Conservation (phyloP, 2,329 filamentous ascomycete species). For the Xylariaceae sp. region DNA sequence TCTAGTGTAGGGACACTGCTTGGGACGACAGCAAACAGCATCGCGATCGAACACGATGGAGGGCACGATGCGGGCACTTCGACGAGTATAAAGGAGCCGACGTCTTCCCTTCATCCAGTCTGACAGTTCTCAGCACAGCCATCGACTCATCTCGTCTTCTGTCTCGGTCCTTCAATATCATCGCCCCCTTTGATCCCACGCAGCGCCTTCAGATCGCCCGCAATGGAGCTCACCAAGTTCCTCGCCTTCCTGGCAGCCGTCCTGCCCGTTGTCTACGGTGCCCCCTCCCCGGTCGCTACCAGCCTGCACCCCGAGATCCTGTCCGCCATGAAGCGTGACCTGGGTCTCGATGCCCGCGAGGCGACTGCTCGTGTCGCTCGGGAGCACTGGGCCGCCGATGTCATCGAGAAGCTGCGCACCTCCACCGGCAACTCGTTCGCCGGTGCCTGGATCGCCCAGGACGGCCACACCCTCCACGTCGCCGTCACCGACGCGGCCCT, state of each 20-base stretch:
- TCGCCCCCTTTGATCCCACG: constrained; percentile 17
- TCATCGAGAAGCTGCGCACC: constrained; percentile 33
- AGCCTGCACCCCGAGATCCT: constrained; percentile 37
- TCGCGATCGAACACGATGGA: constrained; percentile 15
- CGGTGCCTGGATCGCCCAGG: constrained; percentile 35
- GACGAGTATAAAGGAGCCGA: constrained; percentile 23
- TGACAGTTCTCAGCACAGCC: constrained; percentile 13
- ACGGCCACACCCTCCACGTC: constrained; percentile 30
- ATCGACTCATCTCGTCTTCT: constrained; percentile 19
- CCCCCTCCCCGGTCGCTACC: constrained; percentile 31
- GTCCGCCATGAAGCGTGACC: constrained; percentile 39
- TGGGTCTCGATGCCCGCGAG: constrained; percentile 35
- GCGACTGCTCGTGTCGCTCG: constrained; percentile 35
- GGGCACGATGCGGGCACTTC: constrained; percentile 14
- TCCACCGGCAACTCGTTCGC: constrained; percentile 32
- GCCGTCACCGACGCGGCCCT: constrained; percentile 34
- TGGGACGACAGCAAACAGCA: constrained; percentile 18
- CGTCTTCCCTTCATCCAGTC: constrained; percentile 17
- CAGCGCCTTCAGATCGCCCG: constrained; percentile 23
- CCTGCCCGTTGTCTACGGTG: constrained; percentile 37
- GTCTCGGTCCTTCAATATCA: constrained; percentile 22
- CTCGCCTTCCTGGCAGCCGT: constrained; percentile 34
- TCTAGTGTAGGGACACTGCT: constrained; percentile 9
- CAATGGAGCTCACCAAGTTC: constrained; percentile 36
- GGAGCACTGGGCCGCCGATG: constrained; percentile 32